These are phyloP conservation scores for Xerocomellus amylosporus DNA, from an alignment of 768 basidiomycete species.

Conservation along the genomic window DNA sequence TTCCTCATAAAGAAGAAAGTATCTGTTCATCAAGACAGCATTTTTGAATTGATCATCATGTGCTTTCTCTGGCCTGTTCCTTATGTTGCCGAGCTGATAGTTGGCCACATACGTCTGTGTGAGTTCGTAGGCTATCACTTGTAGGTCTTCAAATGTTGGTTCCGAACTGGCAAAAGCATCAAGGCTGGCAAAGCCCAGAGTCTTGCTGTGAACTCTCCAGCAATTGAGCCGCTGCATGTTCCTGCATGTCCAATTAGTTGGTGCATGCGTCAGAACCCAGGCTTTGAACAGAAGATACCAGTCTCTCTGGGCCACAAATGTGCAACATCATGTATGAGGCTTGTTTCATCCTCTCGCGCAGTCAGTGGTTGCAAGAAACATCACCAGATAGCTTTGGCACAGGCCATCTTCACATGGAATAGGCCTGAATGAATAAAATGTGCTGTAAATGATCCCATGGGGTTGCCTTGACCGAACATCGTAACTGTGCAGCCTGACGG, in stretches of 20 bases:
- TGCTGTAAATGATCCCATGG: too few relatives aligned
- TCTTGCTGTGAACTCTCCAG: slow-evolving; percentile 21
- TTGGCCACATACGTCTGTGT: too few relatives aligned
- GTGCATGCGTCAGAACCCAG: slow-evolving; percentile 36
- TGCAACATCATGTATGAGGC: slow-evolving; percentile 21
- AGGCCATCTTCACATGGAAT: too few relatives aligned
- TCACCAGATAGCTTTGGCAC: slow-evolving; percentile 4
- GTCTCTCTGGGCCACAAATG: slow-evolving; percentile 31
- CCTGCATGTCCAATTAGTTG: slow-evolving; percentile 34
- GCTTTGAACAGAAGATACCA: slow-evolving; percentile 30
- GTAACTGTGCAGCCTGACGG: too few relatives aligned
- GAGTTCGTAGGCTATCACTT: slow-evolving; percentile 7
- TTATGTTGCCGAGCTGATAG: too few relatives aligned
- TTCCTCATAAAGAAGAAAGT: too few relatives aligned
- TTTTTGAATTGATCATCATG: too few relatives aligned
- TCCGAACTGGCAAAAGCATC: slow-evolving; percentile 31
- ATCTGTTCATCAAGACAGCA: too few relatives aligned
- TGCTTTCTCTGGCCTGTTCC: too few relatives aligned
- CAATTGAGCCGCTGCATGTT: slow-evolving; percentile 24
- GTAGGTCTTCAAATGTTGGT: slow-evolving; percentile 26
- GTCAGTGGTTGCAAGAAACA: slow-evolving; percentile 6
- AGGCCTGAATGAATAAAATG: too few relatives aligned
- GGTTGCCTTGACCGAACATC: too few relatives aligned
- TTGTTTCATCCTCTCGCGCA: slow-evolving; percentile 2
- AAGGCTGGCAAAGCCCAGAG: slow-evolving; percentile 7